Base-by-base conservation (phyloP, 2,329 filamentous ascomycete species). In the Penicillium brasilianum region DNA sequence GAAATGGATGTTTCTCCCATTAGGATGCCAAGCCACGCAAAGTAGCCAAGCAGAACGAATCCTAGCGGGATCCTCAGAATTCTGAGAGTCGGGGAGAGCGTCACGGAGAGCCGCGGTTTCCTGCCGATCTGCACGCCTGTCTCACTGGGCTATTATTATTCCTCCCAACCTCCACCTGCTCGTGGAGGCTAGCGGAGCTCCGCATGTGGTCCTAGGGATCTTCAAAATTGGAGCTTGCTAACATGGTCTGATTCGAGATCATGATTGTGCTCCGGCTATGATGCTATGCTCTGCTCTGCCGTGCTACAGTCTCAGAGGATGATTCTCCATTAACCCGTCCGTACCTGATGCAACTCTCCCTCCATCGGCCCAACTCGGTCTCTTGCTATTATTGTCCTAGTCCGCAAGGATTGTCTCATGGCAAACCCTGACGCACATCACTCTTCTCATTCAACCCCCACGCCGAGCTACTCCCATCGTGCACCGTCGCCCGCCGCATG, bases 401-500 rank as follows among this genome's bases (percentile, higher is more conserved):
- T 25, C 39, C 39, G 20, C 18, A 36, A 14, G 2, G 11, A 36
- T 3, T 4, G n/a, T n/a, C 11, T 53, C 36, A 71, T 14, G 67
- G 72, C 57, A 76, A 68, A n/a, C 73, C 73, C 56, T 68, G 66
- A 54, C 71, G 68, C 39, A 65, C 66, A 48, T 69, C 68, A 9
- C 62, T 72, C 44, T 58, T 61, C 64, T 75, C 72, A 69, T 82
- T 83, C 59, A 81, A 65, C 1, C 81, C 80, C 78, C 78, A 82
- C 39, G 78, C 79, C 20, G 71, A 69, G 11, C 57, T 60, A 60
- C 78, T 80, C 14, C 70, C 71, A 70, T 82, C 85, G 69, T 86
- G 81, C 1, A 87, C 84, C 1, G 84, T 87, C 5, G 83, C 82
- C 61, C 86, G 75, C 50, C 86, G 73, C 80, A 88, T 78, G 70